These are phyloP conservation scores for Wickerhamiella vanderwaltii DNA, from an alignment of 805 yeast genomes.

Conservation along the genomic window DNA sequence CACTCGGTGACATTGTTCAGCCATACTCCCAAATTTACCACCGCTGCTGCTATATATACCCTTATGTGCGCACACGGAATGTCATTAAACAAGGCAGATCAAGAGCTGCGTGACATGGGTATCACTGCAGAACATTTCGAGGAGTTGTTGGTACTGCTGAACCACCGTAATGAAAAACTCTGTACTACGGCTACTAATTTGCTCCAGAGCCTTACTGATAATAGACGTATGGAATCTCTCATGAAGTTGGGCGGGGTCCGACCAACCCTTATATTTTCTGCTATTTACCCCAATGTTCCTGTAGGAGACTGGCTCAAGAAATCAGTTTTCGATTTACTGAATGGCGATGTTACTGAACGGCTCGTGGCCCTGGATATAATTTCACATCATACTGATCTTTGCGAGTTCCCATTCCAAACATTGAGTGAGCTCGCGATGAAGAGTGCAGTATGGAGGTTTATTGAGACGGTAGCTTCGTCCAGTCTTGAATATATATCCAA, in stretches of 20 bases:
- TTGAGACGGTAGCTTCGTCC: background rate
- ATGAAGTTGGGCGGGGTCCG: constrained; percentile 7
- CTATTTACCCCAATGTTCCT: constrained; percentile 10
- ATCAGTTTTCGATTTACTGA: background rate
- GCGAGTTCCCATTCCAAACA: constrained; percentile 1
- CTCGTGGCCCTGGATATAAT: constrained; percentile 9
- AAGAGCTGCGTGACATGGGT: constrained; percentile 1
- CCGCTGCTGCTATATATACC: constrained; percentile 5
- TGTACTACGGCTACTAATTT: background rate
- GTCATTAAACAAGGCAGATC: background rate
- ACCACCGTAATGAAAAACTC: background rate
- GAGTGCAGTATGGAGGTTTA: background rate
- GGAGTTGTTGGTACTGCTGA: constrained; percentile 4
- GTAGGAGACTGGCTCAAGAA: constrained; percentile 11
- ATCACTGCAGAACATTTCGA: constrained; percentile 6
- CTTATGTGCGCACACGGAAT: background rate
- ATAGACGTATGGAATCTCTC: constrained; percentile 1
- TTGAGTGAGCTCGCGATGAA: background rate
- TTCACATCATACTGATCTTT: constrained; percentile 6
- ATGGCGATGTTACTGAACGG: constrained; percentile 2
- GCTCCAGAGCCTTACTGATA: constrained; percentile 3
- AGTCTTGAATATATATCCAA: background rate
- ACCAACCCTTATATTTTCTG: constrained; percentile 8
- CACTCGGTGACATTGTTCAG: background rate
- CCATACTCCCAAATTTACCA: background rate